Evolutionary conservation across 2,329 filamentous ascomycete species (phyloP).

Genomic region (Nemania abortiva): DNA sequence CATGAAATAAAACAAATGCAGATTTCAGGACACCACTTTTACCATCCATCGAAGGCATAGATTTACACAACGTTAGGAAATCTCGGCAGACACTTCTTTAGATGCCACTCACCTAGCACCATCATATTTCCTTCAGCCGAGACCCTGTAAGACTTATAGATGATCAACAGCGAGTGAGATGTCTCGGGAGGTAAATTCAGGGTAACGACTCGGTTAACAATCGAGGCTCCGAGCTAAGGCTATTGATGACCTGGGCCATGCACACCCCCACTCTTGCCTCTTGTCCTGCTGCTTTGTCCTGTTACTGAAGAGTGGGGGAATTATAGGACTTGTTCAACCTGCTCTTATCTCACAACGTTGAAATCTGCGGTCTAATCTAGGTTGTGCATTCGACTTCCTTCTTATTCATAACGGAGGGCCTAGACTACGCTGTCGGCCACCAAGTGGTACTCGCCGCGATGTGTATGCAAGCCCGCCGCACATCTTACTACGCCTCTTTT

Average conservation of each 20-base stretch:
- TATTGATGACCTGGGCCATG: not conserved
- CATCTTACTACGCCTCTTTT: not conserved
- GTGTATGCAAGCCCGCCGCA: too few relatives aligned
- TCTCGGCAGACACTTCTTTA: too few relatives aligned
- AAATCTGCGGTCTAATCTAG: not conserved
- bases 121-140: too few relatives aligned
- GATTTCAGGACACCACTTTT: not conserved
- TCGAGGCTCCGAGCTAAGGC: not conserved
- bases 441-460: too few relatives aligned
- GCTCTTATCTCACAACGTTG: not conserved
- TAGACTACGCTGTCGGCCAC: too few relatives aligned
- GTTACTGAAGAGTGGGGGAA: not conserved
- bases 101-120: too few relatives aligned
- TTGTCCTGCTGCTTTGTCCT: not conserved
- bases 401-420: too few relatives aligned
- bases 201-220: not conserved
- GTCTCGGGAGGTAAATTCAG: not conserved
- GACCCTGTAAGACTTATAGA: too few relatives aligned
- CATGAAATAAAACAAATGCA: not conserved
- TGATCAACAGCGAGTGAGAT: not conserved
- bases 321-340: not conserved
- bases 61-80: too few relatives aligned
- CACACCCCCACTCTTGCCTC: not conserved
- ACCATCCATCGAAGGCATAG: not conserved
- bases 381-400: too few relatives aligned